Base-by-base conservation (phyloP, 2,329 filamentous ascomycete genomes). In the Ceratocystis smalleyi region DNA sequence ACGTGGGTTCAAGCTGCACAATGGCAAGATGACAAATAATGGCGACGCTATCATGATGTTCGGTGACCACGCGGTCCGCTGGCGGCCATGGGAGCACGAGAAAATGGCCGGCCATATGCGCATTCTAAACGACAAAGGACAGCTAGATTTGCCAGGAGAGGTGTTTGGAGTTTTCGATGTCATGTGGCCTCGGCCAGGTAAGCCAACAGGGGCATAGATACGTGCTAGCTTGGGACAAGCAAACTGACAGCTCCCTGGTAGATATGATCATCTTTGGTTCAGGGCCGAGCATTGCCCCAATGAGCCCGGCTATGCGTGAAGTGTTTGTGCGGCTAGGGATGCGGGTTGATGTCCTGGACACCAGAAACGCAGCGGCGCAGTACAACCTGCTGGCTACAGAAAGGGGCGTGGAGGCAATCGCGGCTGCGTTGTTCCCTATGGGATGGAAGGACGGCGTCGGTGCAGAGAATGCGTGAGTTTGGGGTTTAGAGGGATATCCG, bases 351-450 rank as follows among this genome's bases (percentile, higher is more conserved):
- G 81, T 96, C 2, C 81, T 92, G 71, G 94, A 97, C 75, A 97
- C 94, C 40, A 80, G 90, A 68, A 97, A 97, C 75, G 94, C 94
- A 7, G 89, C 92, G 1, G 87, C 91, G 43, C 91, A 96, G 73
- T 99, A 94, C 74, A 99, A 99, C 72, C 73, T 99, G 70, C 77
- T 99, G 64, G 92, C 91, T n/a, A 97, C 91, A 19, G 94, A 99
- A 77, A 79, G 94, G 62, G 92, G 94, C 1, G 84, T 94, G 5
- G 80, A 84, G 22, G 87, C 92, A 70, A 85, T 97, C 67, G 92
- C 91, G 32, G 92, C 90, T 1, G 92, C 91, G 8, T 73, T 99
- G 74, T 83, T 97, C 73, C 91, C 91, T 0, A 80, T 94, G 63
- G 91, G 90, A 1, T 95, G 89, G 89, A 83, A 79, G 70, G 86